Evolutionary conservation across 1,284 basidiomycete species (phyloP).

Genomic region (Prillingera fragicola): DNA sequence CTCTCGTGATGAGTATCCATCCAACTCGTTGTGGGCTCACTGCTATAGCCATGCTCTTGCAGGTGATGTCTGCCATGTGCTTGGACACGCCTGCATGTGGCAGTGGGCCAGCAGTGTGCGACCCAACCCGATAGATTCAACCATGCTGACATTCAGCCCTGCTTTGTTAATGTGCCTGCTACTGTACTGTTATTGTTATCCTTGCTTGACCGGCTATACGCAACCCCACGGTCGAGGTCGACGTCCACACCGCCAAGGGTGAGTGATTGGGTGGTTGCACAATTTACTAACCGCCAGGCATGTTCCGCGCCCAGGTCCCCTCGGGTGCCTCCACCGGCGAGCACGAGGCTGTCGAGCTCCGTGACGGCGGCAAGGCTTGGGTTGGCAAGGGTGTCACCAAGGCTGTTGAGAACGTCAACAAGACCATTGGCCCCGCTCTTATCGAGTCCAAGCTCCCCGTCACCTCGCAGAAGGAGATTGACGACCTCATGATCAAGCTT

Average conservation of each 20-base stretch:
- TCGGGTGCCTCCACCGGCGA: slow-evolving; percentile 98
- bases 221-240: slow-evolving; percentile 94
- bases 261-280: slow-evolving; percentile 35
- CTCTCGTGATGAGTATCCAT: slow-evolving; percentile 65
- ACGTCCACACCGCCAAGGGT: slow-evolving; percentile 82
- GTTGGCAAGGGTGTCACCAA: slow-evolving; percentile 96
- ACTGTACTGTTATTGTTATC: neutral
- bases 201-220: slow-evolving; percentile 24
- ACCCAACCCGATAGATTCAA: slow-evolving; percentile 5
- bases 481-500: slow-evolving; percentile 97
- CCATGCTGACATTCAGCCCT: slow-evolving; percentile 24
- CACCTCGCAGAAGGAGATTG: slow-evolving; percentile 91
- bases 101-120: neutral
- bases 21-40: slow-evolving; percentile 1
- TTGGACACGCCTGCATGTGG: neutral
- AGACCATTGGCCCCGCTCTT: slow-evolving; percentile 80
- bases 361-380: slow-evolving; percentile 93
- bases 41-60: slow-evolving; percentile 4
- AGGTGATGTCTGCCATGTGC: neutral
- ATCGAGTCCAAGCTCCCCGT: slow-evolving; percentile 81
- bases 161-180: neutral
- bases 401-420: slow-evolving; percentile 94
- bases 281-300: slow-evolving; percentile 54
- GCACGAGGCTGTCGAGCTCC: slow-evolving; percentile 97
- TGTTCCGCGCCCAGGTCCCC: slow-evolving; percentile 91